These are phyloP conservation scores for Artemisia argyi DNA, from an alignment of 129 eudicot genomes.

Conservation along the genomic window DNA sequence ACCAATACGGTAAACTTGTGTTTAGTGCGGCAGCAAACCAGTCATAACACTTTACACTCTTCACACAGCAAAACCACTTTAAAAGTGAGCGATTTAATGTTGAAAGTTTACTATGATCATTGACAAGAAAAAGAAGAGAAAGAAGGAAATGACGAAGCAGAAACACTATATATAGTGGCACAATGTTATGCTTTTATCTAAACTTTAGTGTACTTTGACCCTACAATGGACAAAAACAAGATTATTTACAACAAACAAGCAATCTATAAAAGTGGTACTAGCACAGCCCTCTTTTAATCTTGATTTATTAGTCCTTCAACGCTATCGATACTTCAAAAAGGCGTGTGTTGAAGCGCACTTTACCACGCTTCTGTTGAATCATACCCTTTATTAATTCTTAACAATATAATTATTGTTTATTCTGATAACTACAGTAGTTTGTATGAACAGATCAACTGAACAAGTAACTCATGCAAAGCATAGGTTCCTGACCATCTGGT, in stretches of 20 bases:
- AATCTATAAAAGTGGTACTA: constrained; percentile 2
- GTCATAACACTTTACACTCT: not conserved
- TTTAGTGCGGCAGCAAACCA: not conserved
- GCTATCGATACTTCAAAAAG: not conserved
- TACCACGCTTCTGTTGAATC: constrained; percentile 5
- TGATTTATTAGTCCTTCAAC: not conserved
- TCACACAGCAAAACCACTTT: not conserved
- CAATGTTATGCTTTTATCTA: not conserved
- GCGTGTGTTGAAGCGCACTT: not conserved
- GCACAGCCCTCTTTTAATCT: not conserved
- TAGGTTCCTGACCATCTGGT: not conserved
- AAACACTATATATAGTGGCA: not conserved
- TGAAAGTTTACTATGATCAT: not conserved
- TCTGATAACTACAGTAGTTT: not conserved
- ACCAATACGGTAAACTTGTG: not conserved
- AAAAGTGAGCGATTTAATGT: not conserved
- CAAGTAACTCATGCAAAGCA: constrained; percentile 2
- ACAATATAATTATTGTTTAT: not conserved
- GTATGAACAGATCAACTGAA: not conserved
- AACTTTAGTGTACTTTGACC: constrained; percentile 8
- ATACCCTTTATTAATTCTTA: not conserved
- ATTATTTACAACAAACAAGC: constrained; percentile 2
- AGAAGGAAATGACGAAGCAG: not conserved
- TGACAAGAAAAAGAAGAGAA: not conserved
- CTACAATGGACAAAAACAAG: not conserved